Percentiles rank a stretch among this genome's conserved stretches.
phyloP scores from a whole-genome alignment of 371 early-diverging fungal species.

The Actinomucor elegans region DNA sequence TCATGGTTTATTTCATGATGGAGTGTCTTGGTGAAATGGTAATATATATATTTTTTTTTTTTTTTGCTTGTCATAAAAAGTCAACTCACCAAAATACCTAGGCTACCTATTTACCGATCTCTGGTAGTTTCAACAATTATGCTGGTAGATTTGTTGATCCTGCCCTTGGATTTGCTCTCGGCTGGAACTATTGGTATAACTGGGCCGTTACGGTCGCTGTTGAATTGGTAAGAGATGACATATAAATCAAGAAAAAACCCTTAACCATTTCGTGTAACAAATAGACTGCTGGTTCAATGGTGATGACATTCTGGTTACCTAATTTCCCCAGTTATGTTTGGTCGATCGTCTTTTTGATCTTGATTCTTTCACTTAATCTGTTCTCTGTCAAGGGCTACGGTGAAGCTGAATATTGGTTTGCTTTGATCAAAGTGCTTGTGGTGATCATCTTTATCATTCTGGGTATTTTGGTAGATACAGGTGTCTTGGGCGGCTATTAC shows the following conservation, averaged over 20 bases:
- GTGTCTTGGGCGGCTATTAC: conserved; percentile 46
- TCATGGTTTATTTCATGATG: conserved; percentile 84
- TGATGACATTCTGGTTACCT: conserved; percentile 71
- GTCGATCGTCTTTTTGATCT: conserved; percentile 44
- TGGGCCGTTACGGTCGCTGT: conserved; percentile 85
- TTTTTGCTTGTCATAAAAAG: no score
- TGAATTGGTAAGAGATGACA: conserved; percentile 51
- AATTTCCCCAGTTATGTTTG: conserved; percentile 53
- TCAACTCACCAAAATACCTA: no score
- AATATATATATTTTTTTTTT: neutral
- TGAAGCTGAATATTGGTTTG: conserved; percentile 72
- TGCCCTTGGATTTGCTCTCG: conserved; percentile 82
- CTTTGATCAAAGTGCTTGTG: conserved; percentile 63
- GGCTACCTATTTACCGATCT: conserved; percentile 76
- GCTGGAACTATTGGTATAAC: conserved; percentile 78
- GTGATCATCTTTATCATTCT: conserved; percentile 70
- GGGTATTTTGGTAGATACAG: conserved; percentile 57
- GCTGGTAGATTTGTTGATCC: conserved; percentile 84
- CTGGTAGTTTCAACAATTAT: conserved; percentile 86
- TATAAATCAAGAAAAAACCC: no score
- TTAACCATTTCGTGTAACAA: no score
- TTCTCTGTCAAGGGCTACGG: conserved; percentile 61
- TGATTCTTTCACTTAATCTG: conserved; percentile 52
- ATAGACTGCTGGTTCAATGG: conserved; percentile 36
- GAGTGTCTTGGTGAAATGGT: conserved; percentile 88